A percentile compares a stretch with the other conserved stretches of the same genome.
Evolutionary conservation across 78 protist species (phyloP).

Genomic region (Neovahlkampfia damariscottae): DNA sequence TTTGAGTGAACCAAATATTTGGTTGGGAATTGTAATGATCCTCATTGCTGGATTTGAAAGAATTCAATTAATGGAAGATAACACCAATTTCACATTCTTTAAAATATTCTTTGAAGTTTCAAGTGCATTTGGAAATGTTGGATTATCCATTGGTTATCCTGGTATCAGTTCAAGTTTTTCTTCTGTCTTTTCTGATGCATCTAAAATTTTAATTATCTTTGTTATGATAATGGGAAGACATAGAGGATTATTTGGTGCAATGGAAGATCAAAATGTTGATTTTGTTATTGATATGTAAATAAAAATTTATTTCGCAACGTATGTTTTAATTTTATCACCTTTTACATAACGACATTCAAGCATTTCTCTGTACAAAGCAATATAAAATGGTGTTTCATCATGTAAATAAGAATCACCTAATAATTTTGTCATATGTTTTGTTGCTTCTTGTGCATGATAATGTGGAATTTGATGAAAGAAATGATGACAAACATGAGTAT

Average conservation of each 20-base stretch:
- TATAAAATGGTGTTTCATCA: too few relatives aligned
- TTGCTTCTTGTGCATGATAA: slow-evolving; percentile 65
- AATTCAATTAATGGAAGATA: neutral
- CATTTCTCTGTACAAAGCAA: too few relatives aligned
- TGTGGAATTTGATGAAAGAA: slow-evolving; percentile 46
- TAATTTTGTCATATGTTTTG: slow-evolving; percentile 28
- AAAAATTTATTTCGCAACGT: too few relatives aligned
- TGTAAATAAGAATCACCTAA: neutral
- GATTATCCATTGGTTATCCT: neutral
- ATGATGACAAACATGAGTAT: slow-evolving; percentile 73
- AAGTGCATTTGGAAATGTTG: neutral
- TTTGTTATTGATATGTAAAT: too few relatives aligned
- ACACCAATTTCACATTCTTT: neutral
- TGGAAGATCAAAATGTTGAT: neutral
- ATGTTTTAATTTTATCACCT: too few relatives aligned
- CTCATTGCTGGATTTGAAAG: neutral
- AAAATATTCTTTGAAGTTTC: neutral
- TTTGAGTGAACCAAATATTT: neutral
- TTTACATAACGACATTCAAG: too few relatives aligned
- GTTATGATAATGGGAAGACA: neutral
- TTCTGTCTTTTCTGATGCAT: neutral
- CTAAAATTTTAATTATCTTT: neutral
- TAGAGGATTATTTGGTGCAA: neutral
- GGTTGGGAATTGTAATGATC: neutral
- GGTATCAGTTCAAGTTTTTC: neutral